A percentile compares a stretch with the other conserved stretches of the same genome.
Evolutionary conservation across 148 eudicot species (phyloP).

Genomic region (Cornus controversa): DNA sequence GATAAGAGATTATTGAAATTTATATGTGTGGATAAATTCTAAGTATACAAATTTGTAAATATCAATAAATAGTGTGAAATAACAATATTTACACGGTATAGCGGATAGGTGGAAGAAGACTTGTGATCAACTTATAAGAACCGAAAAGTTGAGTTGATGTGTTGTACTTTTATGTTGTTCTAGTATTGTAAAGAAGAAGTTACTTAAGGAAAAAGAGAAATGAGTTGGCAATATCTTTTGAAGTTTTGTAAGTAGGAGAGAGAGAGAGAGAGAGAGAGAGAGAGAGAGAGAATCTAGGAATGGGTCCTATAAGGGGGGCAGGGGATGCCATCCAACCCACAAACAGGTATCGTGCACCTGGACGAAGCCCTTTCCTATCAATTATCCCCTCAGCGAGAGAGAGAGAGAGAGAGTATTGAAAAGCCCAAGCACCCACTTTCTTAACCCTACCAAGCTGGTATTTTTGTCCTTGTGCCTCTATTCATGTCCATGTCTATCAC

Average conservation of each 20-base stretch:
- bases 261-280: conserved; percentile 6
- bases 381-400: conserved; percentile 18
- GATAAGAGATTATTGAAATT: no score
- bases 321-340: conserved; percentile 83
- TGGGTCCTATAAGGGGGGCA: conserved; percentile 66
- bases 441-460: conserved; percentile 31
- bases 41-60: no score
- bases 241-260: background rate
- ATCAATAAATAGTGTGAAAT: no score
- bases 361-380: conserved; percentile 31
- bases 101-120: no score
- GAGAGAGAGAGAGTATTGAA: conserved; percentile 4
- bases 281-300: conserved; percentile 46
- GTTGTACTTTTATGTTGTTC: background rate
- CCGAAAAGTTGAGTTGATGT: background rate
- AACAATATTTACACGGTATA: no score
- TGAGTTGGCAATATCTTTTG: conserved; percentile 29
- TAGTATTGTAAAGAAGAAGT: conserved; percentile 11
- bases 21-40: no score
- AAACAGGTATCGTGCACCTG: conserved; percentile 71
- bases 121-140: no score
- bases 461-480: conserved; percentile 37
- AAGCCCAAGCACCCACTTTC: conserved; percentile 10
- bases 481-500: conserved; percentile 13
- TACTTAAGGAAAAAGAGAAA: conserved; percentile 30